Percentiles rank a stretch among this genome's conserved stretches.
Evolutionary conservation across 768 basidiomycete species (phyloP).

Genomic region (Boletus rubescentipes): DNA sequence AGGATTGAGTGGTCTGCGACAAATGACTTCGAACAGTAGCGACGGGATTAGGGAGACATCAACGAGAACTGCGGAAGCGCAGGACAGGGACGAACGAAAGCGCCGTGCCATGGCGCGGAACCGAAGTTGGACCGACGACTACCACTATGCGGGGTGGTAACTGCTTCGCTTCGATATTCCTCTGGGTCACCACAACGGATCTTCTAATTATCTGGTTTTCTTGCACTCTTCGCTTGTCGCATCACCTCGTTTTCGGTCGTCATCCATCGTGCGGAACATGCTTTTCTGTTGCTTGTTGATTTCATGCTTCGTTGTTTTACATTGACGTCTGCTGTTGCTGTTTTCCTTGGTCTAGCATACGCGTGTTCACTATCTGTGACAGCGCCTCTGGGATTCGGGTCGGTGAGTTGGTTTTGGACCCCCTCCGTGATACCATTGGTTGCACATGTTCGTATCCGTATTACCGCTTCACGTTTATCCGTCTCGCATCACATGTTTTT

Average conservation of each 20-base stretch:
- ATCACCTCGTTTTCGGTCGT: conserved; percentile 17
- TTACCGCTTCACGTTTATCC: conserved; percentile 1
- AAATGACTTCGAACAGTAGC: conserved; percentile 33
- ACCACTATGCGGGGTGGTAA: conserved; percentile 66
- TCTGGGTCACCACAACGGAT: conserved; percentile 17
- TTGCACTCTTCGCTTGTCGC: conserved; percentile 20
- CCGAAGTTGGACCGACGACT: conserved; percentile 69
- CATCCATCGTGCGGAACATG: conserved; percentile 19
- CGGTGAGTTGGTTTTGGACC: conserved; percentile 18
- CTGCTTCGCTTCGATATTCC: not conserved
- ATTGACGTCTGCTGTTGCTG: conserved; percentile 12
- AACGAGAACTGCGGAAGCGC: conserved; percentile 21
- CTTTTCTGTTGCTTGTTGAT: conserved; percentile 20
- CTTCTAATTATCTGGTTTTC: conserved; percentile 24
- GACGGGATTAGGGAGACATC: conserved; percentile 14
- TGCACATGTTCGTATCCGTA: conserved; percentile 16
- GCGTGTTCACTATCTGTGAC: conserved; percentile 8
- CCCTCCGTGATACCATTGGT: conserved; percentile 17
- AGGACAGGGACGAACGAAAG: conserved; percentile 42
- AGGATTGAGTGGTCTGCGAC: conserved; percentile 32
- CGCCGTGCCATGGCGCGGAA: conserved; percentile 55
- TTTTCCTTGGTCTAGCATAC: conserved; percentile 18
- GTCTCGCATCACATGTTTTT: conserved; percentile 25
- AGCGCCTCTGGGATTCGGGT: conserved; percentile 10
- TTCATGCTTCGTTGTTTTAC: conserved; percentile 8